Conservation (phyloP, 129 eudicot species). For the Lactuca sativa region DNA sequence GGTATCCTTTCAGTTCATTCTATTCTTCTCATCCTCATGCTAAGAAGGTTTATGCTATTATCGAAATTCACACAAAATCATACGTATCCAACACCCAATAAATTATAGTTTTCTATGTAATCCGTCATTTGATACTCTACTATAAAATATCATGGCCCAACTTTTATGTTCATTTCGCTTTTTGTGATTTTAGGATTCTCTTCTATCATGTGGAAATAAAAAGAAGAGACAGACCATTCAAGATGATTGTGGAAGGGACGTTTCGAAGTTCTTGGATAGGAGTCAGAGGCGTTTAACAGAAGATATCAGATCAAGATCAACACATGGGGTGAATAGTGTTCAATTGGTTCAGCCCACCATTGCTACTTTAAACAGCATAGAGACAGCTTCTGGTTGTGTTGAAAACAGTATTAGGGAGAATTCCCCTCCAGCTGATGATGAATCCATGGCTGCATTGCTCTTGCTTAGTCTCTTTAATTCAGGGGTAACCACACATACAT, state of each 20-base stretch:
- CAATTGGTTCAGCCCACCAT: conserved; percentile 1
- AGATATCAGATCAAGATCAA: neutral
- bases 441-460: neutral
- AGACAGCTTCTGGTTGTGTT: neutral
- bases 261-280: neutral
- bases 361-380: neutral
- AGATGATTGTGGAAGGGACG: neutral
- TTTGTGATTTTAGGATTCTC: conserved; percentile 3
- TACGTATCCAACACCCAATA: neutral
- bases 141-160: neutral
- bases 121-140: neutral
- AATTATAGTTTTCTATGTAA: neutral
- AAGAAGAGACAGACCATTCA: neutral
- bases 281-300: neutral
- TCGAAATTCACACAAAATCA: neutral
- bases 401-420: neutral
- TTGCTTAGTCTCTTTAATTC: conserved; percentile 2
- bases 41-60: neutral
- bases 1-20: neutral
- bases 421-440: conserved; percentile 8
- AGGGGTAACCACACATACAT: neutral
- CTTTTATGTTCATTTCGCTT: neutral
- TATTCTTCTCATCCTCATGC: neutral
- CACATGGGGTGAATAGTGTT: neutral
- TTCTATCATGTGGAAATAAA: neutral